Percentiles rank a stretch among this genome's conserved stretches.
These are phyloP conservation scores for Coemansia sp. DNA, from an alignment of 192 early-diverging fungal genomes.

Conservation along the genomic window DNA sequence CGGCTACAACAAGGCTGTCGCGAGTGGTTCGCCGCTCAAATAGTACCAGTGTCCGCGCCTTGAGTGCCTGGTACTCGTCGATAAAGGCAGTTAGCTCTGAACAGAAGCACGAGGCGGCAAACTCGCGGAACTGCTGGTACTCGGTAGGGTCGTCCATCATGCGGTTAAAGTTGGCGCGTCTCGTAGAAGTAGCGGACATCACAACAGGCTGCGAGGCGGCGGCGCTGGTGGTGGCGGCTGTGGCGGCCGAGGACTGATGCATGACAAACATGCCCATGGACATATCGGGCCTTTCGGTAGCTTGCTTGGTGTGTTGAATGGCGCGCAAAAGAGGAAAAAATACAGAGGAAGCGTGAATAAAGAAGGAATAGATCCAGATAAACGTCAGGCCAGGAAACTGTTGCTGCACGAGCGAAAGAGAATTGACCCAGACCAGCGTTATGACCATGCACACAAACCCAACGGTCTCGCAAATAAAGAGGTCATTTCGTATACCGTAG, in stretches of 20 bases:
- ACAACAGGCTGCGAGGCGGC: background rate
- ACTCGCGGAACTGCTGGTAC: slow-evolving; percentile 27
- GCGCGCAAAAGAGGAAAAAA: slow-evolving; percentile 30
- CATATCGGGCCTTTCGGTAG: background rate
- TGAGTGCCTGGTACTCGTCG: slow-evolving; percentile 46
- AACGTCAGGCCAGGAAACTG: slow-evolving; percentile 35
- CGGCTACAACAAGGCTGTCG: background rate
- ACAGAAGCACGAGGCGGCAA: slow-evolving; percentile 46
- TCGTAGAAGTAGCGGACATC: slow-evolving; percentile 1
- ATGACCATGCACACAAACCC: slow-evolving; percentile 43
- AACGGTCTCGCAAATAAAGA: slow-evolving; percentile 55
- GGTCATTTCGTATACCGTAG: slow-evolving; percentile 61
- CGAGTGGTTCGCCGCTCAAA: background rate
- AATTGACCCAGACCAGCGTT: slow-evolving; percentile 45
- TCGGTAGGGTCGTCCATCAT: slow-evolving; percentile 32
- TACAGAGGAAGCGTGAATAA: slow-evolving; percentile 43
- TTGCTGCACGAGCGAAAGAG: slow-evolving; percentile 24
- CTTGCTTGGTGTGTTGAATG: slow-evolving; percentile 17
- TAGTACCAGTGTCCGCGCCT: slow-evolving; percentile 8
- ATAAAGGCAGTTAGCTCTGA: slow-evolving; percentile 42
- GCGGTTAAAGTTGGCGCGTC: slow-evolving; percentile 28
- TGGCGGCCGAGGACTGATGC: slow-evolving; percentile 1
- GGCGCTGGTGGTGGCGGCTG: background rate
- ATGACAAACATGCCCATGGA: slow-evolving; percentile 8
- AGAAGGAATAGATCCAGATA: slow-evolving; percentile 29